Percentiles rank a stretch among this genome's conserved stretches.
phyloP scores from a whole-genome alignment of 768 basidiomycete genomes.

The Xerocomellus intermedius region DNA sequence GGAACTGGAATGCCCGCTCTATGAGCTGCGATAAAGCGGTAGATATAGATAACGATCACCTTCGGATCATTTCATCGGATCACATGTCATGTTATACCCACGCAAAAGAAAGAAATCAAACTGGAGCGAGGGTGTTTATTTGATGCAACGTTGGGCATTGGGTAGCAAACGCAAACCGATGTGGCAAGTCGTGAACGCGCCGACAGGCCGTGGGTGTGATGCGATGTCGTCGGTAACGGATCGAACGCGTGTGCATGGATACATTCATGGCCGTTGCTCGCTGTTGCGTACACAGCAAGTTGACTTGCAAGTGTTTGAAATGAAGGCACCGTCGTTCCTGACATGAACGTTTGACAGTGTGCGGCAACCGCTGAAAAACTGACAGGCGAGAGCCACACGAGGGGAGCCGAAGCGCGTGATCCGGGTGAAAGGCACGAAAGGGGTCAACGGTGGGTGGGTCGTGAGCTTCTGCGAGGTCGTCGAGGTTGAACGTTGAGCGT shows the following conservation, averaged over 20 bases:
- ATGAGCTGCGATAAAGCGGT: too few species aligned
- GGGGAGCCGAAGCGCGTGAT: too few species aligned
- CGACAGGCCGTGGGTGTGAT: not conserved
- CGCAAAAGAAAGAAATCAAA: not conserved
- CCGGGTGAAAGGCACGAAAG: not conserved
- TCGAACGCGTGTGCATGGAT: not conserved
- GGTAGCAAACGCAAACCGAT: too few species aligned
- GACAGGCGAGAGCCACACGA: not conserved
- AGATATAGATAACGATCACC: too few species aligned
- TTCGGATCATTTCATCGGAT: not conserved
- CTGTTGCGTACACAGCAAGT: not conserved
- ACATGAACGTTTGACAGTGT: not conserved
- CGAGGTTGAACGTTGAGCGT: not conserved
- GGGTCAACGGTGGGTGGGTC: not conserved
- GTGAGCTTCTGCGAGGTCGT: not conserved
- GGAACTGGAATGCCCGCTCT: too few species aligned
- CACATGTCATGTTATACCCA: not conserved
- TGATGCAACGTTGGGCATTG: not conserved
- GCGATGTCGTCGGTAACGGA: not conserved
- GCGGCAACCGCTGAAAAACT: not conserved
- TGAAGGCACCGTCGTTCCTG: not conserved
- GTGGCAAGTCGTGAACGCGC: too few species aligned
- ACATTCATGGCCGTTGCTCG: not conserved
- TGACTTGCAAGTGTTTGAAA: not conserved
- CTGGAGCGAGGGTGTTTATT: not conserved